Evolutionary conservation across 2,329 filamentous ascomycete genomes (phyloP).

Genomic region (Talaromyces funiculosus): DNA sequence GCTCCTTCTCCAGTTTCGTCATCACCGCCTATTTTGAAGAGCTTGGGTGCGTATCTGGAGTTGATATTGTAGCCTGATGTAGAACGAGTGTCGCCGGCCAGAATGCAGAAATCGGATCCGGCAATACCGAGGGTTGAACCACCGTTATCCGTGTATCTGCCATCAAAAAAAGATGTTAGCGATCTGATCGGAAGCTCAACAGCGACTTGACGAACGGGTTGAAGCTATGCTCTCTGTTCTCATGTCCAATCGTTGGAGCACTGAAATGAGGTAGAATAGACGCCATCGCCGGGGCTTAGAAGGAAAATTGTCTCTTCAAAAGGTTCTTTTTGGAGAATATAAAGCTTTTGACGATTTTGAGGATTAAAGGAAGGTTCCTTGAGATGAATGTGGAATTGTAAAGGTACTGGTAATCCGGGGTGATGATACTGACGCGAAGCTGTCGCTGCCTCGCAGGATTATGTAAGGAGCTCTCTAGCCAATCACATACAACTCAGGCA

Average conservation of each 20-base stretch:
- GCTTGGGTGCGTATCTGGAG: constrained; percentile 88
- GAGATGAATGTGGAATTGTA: constrained; percentile 14
- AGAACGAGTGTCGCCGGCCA: constrained; percentile 94
- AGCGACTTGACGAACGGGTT: constrained; percentile 65
- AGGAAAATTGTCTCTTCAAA: background rate
- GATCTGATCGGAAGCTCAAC: background rate
- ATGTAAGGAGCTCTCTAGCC: constrained; percentile 11
- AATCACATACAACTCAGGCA: background rate
- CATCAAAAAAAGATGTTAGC: background rate
- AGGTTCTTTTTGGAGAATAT: background rate
- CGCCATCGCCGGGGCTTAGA: constrained; percentile 42
- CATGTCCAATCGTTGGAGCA: constrained; percentile 51
- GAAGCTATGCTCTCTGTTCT: constrained; percentile 66
- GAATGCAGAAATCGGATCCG: constrained; percentile 88
- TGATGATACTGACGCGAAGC: constrained; percentile 29
- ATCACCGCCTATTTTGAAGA: constrained; percentile 94
- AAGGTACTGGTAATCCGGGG: constrained; percentile 10
- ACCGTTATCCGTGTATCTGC: constrained; percentile 87
- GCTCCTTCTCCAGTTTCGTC: constrained; percentile 79
- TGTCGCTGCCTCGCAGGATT: constrained; percentile 29
- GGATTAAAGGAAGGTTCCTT: background rate
- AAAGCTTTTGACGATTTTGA: background rate
- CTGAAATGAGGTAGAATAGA: constrained; percentile 47
- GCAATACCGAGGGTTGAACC: constrained; percentile 94
- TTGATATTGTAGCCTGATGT: constrained; percentile 99